Conservation (phyloP, 306 rosid genomes). For the Dryas drummondii region DNA sequence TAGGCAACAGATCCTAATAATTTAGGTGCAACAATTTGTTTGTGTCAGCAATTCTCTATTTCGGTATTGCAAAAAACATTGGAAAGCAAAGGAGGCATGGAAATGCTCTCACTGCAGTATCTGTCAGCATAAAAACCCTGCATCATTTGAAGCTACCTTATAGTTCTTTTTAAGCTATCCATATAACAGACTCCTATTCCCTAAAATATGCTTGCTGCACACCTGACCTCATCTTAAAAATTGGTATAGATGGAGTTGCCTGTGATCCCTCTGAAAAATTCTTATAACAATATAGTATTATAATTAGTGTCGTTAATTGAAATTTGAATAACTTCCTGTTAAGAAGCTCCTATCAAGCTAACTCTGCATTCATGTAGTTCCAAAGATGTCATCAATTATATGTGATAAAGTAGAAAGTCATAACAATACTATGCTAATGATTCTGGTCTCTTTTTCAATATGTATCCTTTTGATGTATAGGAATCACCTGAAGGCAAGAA, state of each 20-base stretch:
- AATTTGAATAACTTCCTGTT: not conserved
- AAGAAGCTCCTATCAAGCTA: not conserved
- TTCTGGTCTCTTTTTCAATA: not conserved
- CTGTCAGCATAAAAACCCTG: not conserved
- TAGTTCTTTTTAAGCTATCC: not conserved
- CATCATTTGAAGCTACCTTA: not conserved
- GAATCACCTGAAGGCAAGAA: slow-evolving; percentile 64
- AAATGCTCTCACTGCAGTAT: not conserved
- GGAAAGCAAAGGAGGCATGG: not conserved
- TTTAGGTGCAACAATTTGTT: not conserved
- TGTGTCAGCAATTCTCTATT: not conserved
- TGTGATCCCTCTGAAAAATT: not conserved
- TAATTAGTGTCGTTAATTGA: not conserved
- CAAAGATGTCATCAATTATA: slow-evolving; percentile 12
- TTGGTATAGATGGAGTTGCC: slow-evolving; percentile 3
- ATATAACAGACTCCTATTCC: not conserved
- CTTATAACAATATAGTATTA: not conserved
- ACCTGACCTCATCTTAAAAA: not conserved
- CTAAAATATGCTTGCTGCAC: not conserved
- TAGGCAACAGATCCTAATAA: not conserved
- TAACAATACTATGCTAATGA: not conserved
- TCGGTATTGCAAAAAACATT: not conserved
- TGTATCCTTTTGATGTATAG: slow-evolving; percentile 24
- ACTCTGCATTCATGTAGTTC: not conserved
- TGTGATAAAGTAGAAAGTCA: slow-evolving; percentile 7